These are phyloP conservation scores for Fraxinus quadrangulata DNA, from an alignment of 257 asterid species.

Conservation along the genomic window DNA sequence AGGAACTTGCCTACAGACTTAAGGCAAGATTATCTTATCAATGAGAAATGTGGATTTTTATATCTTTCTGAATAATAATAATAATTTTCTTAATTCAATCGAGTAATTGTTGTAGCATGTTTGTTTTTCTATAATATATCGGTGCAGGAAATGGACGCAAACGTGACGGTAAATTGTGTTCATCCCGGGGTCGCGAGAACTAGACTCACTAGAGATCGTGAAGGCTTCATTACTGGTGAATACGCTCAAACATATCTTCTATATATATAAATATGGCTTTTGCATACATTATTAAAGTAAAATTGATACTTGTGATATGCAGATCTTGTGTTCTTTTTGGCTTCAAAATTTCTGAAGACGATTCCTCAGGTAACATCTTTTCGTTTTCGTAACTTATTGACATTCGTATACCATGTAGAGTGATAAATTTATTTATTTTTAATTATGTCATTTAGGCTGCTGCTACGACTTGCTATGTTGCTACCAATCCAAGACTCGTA, in stretches of 20 bases:
- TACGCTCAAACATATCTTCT: not conserved
- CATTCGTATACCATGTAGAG: not conserved
- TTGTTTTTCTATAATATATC: not conserved
- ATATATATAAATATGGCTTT: too few relatives aligned
- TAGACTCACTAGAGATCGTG: slow-evolving; percentile 85
- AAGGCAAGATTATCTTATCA: slow-evolving; percentile 35
- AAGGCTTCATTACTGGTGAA: slow-evolving; percentile 59
- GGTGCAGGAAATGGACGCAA: slow-evolving; percentile 79
- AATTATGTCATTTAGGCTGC: slow-evolving; percentile 56
- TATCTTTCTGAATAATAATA: slow-evolving; percentile 24
- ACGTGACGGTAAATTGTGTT: slow-evolving; percentile 88
- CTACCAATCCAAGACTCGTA: slow-evolving; percentile 63
- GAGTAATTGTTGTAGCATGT: slow-evolving; percentile 40
- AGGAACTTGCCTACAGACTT: slow-evolving; percentile 79
- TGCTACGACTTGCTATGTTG: slow-evolving; percentile 89
- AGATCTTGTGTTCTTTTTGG: slow-evolving; percentile 83
- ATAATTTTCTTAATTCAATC: not conserved
- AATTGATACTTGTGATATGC: slow-evolving; percentile 14
- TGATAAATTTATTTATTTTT: not conserved
- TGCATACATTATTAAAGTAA: too few relatives aligned
- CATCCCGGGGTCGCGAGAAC: slow-evolving; percentile 91
- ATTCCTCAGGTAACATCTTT: slow-evolving; percentile 70
- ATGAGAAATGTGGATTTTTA: slow-evolving; percentile 36
- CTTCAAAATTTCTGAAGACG: slow-evolving; percentile 83
- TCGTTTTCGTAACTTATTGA: too few relatives aligned